Evolutionary conservation across 306 rosid species (phyloP).

Genomic region (Benincasa hispida): DNA sequence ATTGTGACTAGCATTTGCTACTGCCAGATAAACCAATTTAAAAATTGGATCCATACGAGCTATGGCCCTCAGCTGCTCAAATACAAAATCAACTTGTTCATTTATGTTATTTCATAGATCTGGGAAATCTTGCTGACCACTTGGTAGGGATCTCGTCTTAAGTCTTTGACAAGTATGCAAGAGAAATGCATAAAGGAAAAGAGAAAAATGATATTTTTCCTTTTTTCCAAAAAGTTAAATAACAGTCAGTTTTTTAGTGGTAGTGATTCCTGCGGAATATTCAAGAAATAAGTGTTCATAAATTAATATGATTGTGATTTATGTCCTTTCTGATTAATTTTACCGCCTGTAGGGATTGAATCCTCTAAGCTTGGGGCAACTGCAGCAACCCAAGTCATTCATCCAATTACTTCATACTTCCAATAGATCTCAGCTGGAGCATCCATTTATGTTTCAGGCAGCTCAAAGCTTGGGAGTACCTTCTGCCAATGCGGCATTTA

Average conservation of each 20-base stretch:
- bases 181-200: not conserved
- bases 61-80: too few relatives aligned
- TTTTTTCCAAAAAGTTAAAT: not conserved
- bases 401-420: conserved; percentile 38
- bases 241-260: not conserved
- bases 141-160: not conserved
- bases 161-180: not conserved
- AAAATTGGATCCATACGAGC: too few relatives aligned
- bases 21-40: too few relatives aligned
- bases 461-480: conserved; percentile 35
- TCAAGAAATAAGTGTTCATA: not conserved
- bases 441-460: conserved; percentile 41
- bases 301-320: not conserved
- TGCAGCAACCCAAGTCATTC: conserved; percentile 32
- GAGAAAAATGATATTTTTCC: not conserved
- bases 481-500: conserved; percentile 31
- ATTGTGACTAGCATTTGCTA: too few relatives aligned
- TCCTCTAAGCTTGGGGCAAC: conserved; percentile 33
- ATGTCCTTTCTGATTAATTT: conserved; percentile 6
- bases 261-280: not conserved
- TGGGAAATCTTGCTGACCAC: not conserved
- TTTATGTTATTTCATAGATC: too few relatives aligned
- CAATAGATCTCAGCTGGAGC: conserved; percentile 36
- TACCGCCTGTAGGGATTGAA: conserved; percentile 41
- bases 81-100: too few relatives aligned